Evolutionary conservation across 2,329 filamentous ascomycete genomes (phyloP).

Genomic region (Colletotrichum siamense): DNA sequence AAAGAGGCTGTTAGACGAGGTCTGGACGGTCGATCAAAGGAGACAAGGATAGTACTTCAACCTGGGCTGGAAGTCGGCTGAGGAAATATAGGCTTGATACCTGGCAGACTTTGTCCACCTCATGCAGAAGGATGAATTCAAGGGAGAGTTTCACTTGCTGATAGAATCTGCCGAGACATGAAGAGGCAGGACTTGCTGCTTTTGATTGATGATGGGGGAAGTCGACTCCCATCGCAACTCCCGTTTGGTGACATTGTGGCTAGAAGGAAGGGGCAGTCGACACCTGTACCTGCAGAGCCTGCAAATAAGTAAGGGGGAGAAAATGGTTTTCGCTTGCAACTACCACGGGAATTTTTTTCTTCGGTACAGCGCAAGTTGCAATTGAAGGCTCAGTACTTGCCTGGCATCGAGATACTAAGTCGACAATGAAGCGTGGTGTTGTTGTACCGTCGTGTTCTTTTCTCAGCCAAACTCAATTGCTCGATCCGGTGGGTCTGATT

Average conservation of each 20-base stretch:
- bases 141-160: neutral
- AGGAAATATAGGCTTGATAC: neutral
- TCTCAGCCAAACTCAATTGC: neutral
- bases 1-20: neutral
- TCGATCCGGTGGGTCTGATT: neutral
- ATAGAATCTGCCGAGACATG: neutral
- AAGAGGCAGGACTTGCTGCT: neutral
- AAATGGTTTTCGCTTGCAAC: neutral
- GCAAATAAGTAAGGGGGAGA: neutral
- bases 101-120: neutral
- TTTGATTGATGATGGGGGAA: neutral
- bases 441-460: rapidly evolving
- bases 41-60: neutral
- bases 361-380: too few species aligned
- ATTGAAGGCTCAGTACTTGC: too few species aligned
- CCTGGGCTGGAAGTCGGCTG: neutral
- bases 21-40: neutral
- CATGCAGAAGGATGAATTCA: rapidly evolving
- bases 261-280: neutral
- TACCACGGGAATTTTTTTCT: neutral
- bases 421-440: rapidly evolving
- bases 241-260: neutral
- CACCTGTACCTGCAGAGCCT: neutral
- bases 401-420: rapidly evolving
- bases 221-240: neutral